Evolutionary conservation across 768 basidiomycete genomes (phyloP).

Genomic region (Exsudoporus frostii): DNA sequence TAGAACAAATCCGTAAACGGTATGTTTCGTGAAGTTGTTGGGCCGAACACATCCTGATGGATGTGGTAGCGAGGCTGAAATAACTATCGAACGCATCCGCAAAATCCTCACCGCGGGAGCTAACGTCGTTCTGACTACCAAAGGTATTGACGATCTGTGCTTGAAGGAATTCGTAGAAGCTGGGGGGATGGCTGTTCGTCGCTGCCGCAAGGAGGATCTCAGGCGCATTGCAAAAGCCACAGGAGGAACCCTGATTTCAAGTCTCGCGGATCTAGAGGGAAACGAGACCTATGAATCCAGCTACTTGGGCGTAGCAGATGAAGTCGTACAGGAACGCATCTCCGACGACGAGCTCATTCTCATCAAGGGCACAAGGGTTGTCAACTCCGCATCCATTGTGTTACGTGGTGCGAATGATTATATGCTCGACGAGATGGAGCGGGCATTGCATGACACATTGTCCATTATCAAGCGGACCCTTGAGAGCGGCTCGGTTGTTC

Average conservation of each 20-base stretch:
- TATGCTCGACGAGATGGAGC: conserved; percentile 99
- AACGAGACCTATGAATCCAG: conserved; percentile 96
- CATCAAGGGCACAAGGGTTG: conserved; percentile 96
- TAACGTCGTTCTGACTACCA: conserved; percentile 95
- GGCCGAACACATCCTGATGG: conserved; percentile 10
- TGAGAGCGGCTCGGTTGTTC: conserved; percentile 93
- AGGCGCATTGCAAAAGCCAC: conserved; percentile 96
- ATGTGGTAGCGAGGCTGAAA: conserved; percentile 78
- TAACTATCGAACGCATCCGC: conserved; percentile 90
- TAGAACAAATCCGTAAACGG: conserved; percentile 95
- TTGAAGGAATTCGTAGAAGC: conserved; percentile 99
- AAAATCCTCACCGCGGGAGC: conserved; percentile 96
- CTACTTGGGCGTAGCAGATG: conserved; percentile 89
- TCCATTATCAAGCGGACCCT: conserved; percentile 96
- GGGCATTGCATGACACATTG: conserved; percentile 90
- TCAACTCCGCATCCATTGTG: conserved; percentile 89
- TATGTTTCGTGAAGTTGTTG: conserved; percentile 31
- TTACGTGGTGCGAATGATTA: conserved; percentile 98
- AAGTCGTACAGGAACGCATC: conserved; percentile 95
- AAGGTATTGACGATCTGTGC: conserved; percentile 97
- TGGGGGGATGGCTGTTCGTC: conserved; percentile 96
- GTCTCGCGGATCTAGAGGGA: conserved; percentile 93
- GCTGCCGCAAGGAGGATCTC: conserved; percentile 97
- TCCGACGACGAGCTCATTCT: conserved; percentile 98
- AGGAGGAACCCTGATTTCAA: conserved; percentile 89